Conservation (phyloP, 2,329 filamentous ascomycete genomes). For the Xylariomycetidae sp. region DNA sequence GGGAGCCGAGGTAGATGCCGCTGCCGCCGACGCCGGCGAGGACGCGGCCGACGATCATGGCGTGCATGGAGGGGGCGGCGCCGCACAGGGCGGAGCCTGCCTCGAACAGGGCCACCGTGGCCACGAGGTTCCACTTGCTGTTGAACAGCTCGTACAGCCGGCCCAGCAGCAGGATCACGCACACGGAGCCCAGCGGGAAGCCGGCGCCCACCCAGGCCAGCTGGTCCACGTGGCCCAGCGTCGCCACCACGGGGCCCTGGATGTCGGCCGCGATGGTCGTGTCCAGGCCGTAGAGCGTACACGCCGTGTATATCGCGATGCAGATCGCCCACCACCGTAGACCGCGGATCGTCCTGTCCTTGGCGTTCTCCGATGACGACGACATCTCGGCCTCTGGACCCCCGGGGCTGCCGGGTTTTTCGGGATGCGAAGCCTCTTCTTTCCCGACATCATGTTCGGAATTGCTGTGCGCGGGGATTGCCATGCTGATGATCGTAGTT, state of each 20-base stretch:
- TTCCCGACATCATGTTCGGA: too few relatives aligned
- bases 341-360: constrained; percentile 21
- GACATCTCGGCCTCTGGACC: too few relatives aligned
- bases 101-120: constrained; percentile 15
- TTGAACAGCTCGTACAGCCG: constrained; percentile 37
- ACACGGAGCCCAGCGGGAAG: constrained; percentile 36
- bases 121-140: constrained; percentile 33
- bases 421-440: too few relatives aligned
- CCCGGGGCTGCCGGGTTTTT: too few relatives aligned
- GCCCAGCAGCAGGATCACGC: constrained; percentile 31
- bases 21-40: constrained; percentile 40
- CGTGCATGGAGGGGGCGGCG: constrained; percentile 19
- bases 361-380: too few relatives aligned
- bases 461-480: too few relatives aligned
- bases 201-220: constrained; percentile 34
- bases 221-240: constrained; percentile 30
- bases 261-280: constrained; percentile 44
- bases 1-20: constrained; percentile 35
- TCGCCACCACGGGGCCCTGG: constrained; percentile 32
- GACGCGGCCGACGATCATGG: constrained; percentile 43
- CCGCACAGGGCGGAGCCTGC: constrained; percentile 33
- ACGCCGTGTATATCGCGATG: constrained; percentile 1
- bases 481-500: too few relatives aligned
- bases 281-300: constrained; percentile 34
- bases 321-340: constrained; percentile 31